phyloP scores from a whole-genome alignment of 148 eudicot species.

The Chenopodium album region DNA sequence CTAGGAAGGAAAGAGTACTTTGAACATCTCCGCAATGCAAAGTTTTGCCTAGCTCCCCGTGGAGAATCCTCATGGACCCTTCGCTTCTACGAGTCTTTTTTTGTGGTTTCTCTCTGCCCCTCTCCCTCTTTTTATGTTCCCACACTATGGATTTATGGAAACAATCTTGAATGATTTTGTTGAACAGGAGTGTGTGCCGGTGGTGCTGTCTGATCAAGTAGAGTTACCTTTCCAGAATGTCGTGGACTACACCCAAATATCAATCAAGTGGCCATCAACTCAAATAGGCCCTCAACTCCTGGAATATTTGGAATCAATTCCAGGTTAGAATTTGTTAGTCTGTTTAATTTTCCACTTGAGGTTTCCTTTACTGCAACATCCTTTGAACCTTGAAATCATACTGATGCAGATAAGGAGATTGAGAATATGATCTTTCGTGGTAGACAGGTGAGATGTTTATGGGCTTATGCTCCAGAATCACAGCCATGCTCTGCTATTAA shows the following conservation, averaged over 20 bases:
- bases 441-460: conserved; percentile 73
- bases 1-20: conserved; percentile 78
- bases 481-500: conserved; percentile 79
- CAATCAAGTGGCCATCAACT: conserved; percentile 92
- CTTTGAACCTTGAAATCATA: conserved; percentile 11
- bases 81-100: conserved; percentile 89
- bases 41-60: conserved; percentile 95
- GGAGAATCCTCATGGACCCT: conserved; percentile 99
- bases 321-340: conserved; percentile 46
- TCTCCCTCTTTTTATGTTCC: not conserved
- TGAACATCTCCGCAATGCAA: conserved; percentile 90
- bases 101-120: conserved; percentile 58
- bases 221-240: conserved; percentile 92
- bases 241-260: conserved; percentile 73
- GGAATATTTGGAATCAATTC: conserved; percentile 82
- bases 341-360: not conserved
- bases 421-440: conserved; percentile 80
- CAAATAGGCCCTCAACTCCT: conserved; percentile 70
- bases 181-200: conserved; percentile 95
- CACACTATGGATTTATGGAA: not conserved
- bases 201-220: conserved; percentile 76
- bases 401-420: conserved; percentile 62
- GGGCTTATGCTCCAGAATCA: conserved; percentile 71
- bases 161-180: conserved; percentile 15
- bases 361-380: not conserved